Percentiles rank a stretch among this genome's conserved stretches.
These are phyloP conservation scores for Hymenochaete sp. DNA, from an alignment of 1,284 basidiomycete species.

Conservation along the genomic window DNA sequence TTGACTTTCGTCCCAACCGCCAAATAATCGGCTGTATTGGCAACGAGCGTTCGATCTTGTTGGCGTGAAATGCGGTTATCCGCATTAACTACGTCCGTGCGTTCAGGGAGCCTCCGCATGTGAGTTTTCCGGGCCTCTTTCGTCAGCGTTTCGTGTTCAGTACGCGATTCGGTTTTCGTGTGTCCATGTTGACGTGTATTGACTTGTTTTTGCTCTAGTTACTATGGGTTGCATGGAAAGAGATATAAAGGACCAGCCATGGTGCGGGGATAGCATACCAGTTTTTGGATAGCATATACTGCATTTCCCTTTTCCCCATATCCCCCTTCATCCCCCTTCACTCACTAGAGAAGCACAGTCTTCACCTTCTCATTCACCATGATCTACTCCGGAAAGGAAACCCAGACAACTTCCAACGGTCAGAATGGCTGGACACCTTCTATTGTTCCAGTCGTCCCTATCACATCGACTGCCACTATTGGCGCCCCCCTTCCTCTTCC, in stretches of 20 bases:
- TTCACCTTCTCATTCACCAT: conserved; percentile 6
- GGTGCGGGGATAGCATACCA: neutral
- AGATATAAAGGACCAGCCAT: neutral
- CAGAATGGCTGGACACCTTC: too few relatives aligned
- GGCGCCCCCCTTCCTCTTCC: neutral
- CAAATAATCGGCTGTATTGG: too few relatives aligned
- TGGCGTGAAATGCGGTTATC: too few relatives aligned
- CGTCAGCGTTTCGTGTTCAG: neutral
- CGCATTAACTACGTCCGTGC: conserved; percentile 14
- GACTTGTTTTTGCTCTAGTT: too few relatives aligned
- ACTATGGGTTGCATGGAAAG: too few relatives aligned
- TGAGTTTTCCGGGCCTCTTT: neutral
- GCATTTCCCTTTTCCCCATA: neutral
- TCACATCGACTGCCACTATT: conserved; percentile 11
- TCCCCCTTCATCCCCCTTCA: neutral
- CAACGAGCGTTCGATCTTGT: too few relatives aligned
- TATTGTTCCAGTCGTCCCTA: too few relatives aligned
- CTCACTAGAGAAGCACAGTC: neutral
- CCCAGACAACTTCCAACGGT: conserved; percentile 16
- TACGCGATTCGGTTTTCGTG: too few relatives aligned
- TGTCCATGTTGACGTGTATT: neutral
- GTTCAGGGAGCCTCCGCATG: neutral
- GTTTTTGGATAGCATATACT: neutral
- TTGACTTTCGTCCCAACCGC: too few relatives aligned
- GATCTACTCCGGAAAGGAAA: conserved; percentile 19